A percentile compares a stretch with the other conserved stretches of the same genome.
These are phyloP conservation scores for Rosa rugosa DNA, from an alignment of 306 rosid genomes.

Conservation along the genomic window DNA sequence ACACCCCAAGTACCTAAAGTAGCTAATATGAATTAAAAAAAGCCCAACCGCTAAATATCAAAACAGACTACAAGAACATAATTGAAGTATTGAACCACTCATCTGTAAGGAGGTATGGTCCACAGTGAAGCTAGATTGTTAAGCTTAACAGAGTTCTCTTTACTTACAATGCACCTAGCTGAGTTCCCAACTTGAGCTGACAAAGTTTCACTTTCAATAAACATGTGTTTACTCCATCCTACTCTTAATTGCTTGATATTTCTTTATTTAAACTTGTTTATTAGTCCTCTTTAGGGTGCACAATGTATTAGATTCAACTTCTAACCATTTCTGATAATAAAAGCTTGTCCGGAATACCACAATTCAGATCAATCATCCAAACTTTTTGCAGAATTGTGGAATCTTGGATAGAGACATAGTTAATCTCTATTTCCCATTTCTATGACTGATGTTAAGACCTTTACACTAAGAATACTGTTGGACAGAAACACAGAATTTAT, in stretches of 20 bases:
- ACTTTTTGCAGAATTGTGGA: background rate
- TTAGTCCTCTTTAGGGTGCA: background rate
- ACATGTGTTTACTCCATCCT: background rate
- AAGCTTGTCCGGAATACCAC: background rate
- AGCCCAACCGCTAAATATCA: slow-evolving; percentile 1
- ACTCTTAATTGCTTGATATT: too few species aligned
- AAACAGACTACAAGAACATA: slow-evolving; percentile 39
- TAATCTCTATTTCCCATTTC: background rate
- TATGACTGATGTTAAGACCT: background rate
- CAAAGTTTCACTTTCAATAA: too few species aligned
- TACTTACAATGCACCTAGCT: slow-evolving; percentile 68
- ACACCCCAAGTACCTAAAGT: background rate
- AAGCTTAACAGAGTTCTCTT: slow-evolving; percentile 58
- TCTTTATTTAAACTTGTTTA: background rate
- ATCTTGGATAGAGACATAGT: background rate
- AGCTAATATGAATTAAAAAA: background rate
- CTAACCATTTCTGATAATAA: background rate
- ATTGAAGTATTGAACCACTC: slow-evolving; percentile 52
- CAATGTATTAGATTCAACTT: background rate
- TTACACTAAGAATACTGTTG: background rate
- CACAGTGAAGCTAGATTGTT: slow-evolving; percentile 78
- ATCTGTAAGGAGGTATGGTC: slow-evolving; percentile 30
- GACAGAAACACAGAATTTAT: background rate
- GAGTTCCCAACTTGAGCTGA: slow-evolving; percentile 58
- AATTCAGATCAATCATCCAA: background rate